These are phyloP conservation scores for Moniliella sp. DNA, from an alignment of 1,284 basidiomycete genomes.

Conservation along the genomic window DNA sequence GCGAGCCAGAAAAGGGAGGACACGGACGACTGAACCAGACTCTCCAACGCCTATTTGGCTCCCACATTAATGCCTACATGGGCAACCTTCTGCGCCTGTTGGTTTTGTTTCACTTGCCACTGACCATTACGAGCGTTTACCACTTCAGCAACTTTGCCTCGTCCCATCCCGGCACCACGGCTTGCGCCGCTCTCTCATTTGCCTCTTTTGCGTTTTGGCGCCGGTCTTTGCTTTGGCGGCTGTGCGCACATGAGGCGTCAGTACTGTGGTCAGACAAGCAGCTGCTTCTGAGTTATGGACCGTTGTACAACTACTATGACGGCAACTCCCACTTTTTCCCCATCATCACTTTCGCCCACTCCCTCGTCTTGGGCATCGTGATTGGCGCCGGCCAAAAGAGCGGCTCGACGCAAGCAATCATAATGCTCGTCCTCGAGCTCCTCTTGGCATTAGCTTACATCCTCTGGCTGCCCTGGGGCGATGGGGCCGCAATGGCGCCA, in stretches of 20 bases:
- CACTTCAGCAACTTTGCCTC: conserved; percentile 48
- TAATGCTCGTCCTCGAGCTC: conserved; percentile 43
- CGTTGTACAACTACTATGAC: conserved; percentile 84
- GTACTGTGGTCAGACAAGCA: conserved; percentile 84
- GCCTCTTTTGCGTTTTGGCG: conserved; percentile 51
- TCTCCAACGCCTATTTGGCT: neutral
- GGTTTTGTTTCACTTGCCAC: conserved; percentile 72
- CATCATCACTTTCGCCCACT: conserved; percentile 55
- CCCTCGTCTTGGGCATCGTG: conserved; percentile 54
- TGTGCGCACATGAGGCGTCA: conserved; percentile 56
- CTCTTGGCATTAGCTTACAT: conserved; percentile 14
- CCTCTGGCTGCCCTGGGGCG: conserved; percentile 76
- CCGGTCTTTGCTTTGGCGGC: conserved; percentile 56
- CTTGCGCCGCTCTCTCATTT: conserved; percentile 54
- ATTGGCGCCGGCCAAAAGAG: conserved; percentile 71
- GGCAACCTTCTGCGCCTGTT: conserved; percentile 77
- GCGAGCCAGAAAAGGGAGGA: neutral
- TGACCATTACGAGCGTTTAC: conserved; percentile 73
- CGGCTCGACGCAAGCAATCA: conserved; percentile 70
- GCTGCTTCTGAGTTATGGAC: conserved; percentile 68
- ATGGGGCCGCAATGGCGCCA: conserved; percentile 81
- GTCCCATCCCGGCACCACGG: conserved; percentile 41
- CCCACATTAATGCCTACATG: conserved; percentile 35
- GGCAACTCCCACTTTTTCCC: conserved; percentile 76
- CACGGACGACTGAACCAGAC: neutral